Evolutionary conservation across 2,329 filamentous ascomycete genomes (phyloP).

Genomic region (Fusarium sacchari): DNA sequence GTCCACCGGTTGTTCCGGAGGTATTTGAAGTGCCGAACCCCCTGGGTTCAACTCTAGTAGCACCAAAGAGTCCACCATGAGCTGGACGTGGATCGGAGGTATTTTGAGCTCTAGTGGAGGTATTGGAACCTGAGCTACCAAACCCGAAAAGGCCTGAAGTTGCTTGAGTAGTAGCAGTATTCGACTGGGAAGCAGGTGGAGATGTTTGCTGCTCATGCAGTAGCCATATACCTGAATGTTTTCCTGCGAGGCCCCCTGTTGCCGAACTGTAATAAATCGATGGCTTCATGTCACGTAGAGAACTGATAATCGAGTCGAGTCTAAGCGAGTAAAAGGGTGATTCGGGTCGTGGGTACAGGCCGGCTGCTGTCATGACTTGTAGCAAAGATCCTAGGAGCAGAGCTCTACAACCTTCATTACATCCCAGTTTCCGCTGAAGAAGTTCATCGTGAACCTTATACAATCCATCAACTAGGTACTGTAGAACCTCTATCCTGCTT

Average conservation of each 20-base stretch:
- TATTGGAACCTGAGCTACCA: background rate
- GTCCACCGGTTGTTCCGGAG: background rate
- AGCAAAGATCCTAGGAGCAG: background rate
- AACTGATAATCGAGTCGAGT: background rate
- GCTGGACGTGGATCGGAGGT: background rate
- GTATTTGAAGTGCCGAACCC: background rate
- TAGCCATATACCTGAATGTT: background rate
- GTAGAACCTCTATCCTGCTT: accelerated
- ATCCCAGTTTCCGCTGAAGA: background rate
- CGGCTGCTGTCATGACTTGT: background rate
- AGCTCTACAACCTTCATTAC: background rate
- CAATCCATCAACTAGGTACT: background rate
- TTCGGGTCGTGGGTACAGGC: background rate
- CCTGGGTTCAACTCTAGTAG: background rate
- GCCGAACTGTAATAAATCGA: background rate
- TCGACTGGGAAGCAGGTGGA: background rate
- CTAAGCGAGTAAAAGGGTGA: background rate
- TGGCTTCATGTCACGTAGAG: background rate
- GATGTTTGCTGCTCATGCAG: background rate
- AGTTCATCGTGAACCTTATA: background rate
- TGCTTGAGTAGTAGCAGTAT: background rate
- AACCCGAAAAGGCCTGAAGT: background rate
- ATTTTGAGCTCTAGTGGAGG: background rate
- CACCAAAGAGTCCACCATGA: background rate
- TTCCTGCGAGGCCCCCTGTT: accelerated